Conservation (phyloP, 306 rosid genomes). For the Macrotyloma uniflorum region DNA sequence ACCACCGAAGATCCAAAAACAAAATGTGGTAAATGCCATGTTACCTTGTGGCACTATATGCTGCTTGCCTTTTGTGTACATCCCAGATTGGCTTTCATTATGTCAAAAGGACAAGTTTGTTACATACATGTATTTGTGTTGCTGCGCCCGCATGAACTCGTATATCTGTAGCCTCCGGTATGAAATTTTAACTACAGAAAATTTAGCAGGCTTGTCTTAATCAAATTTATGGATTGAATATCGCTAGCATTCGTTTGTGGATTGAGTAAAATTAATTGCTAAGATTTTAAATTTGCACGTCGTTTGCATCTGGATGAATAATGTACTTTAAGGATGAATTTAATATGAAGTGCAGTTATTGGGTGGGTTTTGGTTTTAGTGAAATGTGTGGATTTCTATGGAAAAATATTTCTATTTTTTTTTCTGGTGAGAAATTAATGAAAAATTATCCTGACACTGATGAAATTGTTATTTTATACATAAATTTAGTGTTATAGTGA, state of each 20-base stretch:
- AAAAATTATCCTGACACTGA: too few relatives aligned
- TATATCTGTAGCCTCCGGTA: not conserved
- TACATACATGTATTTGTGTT: not conserved
- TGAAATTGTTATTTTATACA: too few relatives aligned
- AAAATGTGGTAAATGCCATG: not conserved
- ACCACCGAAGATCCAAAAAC: not conserved
- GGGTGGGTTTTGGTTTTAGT: too few relatives aligned
- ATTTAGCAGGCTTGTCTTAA: not conserved
- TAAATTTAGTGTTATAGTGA: too few relatives aligned
- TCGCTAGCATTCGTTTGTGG: not conserved
- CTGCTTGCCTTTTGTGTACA: not conserved
- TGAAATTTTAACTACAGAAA: conserved; percentile 1
- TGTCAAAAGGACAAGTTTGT: conserved; percentile 21
- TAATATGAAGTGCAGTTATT: too few relatives aligned
- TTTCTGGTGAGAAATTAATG: too few relatives aligned
- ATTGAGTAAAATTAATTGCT: not conserved
- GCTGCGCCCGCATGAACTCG: conserved; percentile 10
- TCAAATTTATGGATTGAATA: not conserved
- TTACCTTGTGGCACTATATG: conserved; percentile 20
- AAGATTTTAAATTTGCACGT: too few relatives aligned
- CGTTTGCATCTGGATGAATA: too few relatives aligned
- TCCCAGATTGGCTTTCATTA: not conserved
- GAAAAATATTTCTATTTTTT: too few relatives aligned
- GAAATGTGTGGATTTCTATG: too few relatives aligned
- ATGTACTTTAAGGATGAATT: too few relatives aligned